Percentiles rank a stretch among this genome's conserved stretches.
These are phyloP conservation scores for Knoxdaviesia capensis DNA, from an alignment of 2,329 filamentous ascomycete genomes.

Conservation along the genomic window DNA sequence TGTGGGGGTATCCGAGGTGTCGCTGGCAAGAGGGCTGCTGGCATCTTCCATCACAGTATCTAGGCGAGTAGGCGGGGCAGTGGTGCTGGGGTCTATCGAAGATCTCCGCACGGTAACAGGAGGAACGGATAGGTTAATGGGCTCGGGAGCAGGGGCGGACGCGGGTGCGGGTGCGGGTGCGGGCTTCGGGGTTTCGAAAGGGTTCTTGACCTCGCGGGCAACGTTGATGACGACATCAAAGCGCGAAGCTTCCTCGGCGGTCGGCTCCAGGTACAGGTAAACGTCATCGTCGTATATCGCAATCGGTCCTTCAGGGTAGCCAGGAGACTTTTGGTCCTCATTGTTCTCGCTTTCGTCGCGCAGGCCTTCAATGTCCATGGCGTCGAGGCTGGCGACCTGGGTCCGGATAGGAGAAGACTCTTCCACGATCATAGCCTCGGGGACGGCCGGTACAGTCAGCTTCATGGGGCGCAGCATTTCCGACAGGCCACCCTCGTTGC, in stretches of 20 bases:
- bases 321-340: slow-evolving; percentile 62
- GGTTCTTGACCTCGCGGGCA: slow-evolving; percentile 62
- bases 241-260: slow-evolving; percentile 51
- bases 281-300: slow-evolving; percentile 64
- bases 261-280: slow-evolving; percentile 63
- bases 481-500: slow-evolving; percentile 39
- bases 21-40: slow-evolving; percentile 17
- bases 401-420: slow-evolving; percentile 38
- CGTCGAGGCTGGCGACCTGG: slow-evolving; percentile 39
- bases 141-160: slow-evolving; percentile 5
- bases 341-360: slow-evolving; percentile 50
- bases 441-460: slow-evolving; percentile 9
- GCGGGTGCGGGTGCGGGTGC: slow-evolving; percentile 11
- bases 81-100: slow-evolving; percentile 13
- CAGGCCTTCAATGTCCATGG: slow-evolving; percentile 34
- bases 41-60: slow-evolving; percentile 37
- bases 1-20: slow-evolving; percentile 23
- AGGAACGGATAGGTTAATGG: too few species aligned
- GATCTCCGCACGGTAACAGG: too few species aligned
- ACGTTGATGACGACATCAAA: slow-evolving; percentile 79
- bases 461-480: slow-evolving; percentile 33
- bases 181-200: slow-evolving; percentile 29
- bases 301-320: slow-evolving; percentile 65
- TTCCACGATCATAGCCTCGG: slow-evolving; percentile 19
- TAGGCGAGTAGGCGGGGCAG: too few species aligned